phyloP scores from a whole-genome alignment of 2,329 filamentous ascomycete genomes.

The Colletotrichum lupini region DNA sequence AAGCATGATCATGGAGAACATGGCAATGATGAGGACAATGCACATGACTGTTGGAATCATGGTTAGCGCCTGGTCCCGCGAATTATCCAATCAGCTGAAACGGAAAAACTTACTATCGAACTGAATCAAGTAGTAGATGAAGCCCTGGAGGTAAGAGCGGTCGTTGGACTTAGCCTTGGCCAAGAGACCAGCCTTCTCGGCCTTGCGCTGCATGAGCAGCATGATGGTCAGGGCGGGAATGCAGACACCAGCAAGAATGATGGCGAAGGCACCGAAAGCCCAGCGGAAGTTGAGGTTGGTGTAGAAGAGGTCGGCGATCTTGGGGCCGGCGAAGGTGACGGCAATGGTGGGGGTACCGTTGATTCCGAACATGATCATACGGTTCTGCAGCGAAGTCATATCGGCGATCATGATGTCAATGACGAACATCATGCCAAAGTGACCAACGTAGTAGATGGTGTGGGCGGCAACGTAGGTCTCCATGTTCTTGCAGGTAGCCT shows the following conservation, averaged over 20 bases:
- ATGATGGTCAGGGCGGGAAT: conserved; percentile 50
- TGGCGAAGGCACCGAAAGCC: conserved; percentile 71
- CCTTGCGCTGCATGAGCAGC: conserved; percentile 55
- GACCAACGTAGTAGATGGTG: conserved; percentile 73
- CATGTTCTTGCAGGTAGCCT: conserved; percentile 68
- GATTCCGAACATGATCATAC: conserved; percentile 54
- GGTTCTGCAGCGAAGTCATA: conserved; percentile 55
- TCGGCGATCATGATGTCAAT: conserved; percentile 56
- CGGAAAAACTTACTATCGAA: conserved; percentile 31
- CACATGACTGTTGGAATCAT: conserved; percentile 49
- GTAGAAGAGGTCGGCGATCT: conserved; percentile 53
- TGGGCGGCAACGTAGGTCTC: conserved; percentile 69
- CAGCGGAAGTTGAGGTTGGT: conserved; percentile 52
- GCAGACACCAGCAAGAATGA: conserved; percentile 65
- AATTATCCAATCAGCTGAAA: rapidly evolving
- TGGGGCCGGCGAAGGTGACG: conserved; percentile 56
- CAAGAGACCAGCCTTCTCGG: conserved; percentile 56
- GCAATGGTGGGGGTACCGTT: conserved; percentile 56
- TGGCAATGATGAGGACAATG: conserved; percentile 59
- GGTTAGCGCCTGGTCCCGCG: not conserved
- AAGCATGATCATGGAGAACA: conserved; percentile 64
- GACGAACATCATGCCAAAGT: conserved; percentile 53
- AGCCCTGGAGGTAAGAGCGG: conserved; percentile 24
- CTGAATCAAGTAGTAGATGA: conserved; percentile 32
- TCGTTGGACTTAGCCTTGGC: conserved; percentile 22